These are phyloP conservation scores for Beauveria caledonica DNA, from an alignment of 2,329 filamentous ascomycete species.

Conservation along the genomic window DNA sequence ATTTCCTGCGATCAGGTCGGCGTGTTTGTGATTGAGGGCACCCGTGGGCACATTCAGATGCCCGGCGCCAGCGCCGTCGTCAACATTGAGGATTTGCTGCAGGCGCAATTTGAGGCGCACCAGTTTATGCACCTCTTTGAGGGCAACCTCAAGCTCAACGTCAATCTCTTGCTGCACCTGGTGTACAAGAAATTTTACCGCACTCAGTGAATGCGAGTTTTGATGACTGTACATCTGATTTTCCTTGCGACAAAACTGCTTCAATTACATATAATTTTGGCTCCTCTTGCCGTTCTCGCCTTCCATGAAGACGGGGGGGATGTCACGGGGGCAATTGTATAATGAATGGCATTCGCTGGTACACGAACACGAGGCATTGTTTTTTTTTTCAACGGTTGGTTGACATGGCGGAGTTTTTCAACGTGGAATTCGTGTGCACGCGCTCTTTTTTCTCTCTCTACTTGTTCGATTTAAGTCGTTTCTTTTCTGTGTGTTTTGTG, in stretches of 20 bases:
- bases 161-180: constrained; percentile 92
- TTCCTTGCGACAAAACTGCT: not conserved
- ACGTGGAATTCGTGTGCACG: not conserved
- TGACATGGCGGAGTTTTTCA: not conserved
- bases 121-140: constrained; percentile 96
- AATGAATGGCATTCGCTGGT: constrained; percentile 3
- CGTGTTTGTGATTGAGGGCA: constrained; percentile 86
- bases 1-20: constrained; percentile 92
- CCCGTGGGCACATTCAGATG: constrained; percentile 87
- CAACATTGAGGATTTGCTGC: constrained; percentile 84
- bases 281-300: not conserved
- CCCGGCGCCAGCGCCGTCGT: constrained; percentile 85
- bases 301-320: not conserved
- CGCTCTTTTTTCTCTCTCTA: not conserved
- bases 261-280: constrained; percentile 5
- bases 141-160: constrained; percentile 76
- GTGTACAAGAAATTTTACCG: constrained; percentile 98
- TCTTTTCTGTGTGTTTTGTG: not conserved
- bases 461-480: not conserved
- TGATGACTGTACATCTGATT: not conserved
- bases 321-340: not conserved
- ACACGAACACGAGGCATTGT: not conserved
- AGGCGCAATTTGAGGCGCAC: constrained; percentile 94
- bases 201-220: constrained; percentile 41
- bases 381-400: not conserved